Evolutionary conservation across 768 basidiomycete species (phyloP).

Genomic region (Pleurotus djamor): DNA sequence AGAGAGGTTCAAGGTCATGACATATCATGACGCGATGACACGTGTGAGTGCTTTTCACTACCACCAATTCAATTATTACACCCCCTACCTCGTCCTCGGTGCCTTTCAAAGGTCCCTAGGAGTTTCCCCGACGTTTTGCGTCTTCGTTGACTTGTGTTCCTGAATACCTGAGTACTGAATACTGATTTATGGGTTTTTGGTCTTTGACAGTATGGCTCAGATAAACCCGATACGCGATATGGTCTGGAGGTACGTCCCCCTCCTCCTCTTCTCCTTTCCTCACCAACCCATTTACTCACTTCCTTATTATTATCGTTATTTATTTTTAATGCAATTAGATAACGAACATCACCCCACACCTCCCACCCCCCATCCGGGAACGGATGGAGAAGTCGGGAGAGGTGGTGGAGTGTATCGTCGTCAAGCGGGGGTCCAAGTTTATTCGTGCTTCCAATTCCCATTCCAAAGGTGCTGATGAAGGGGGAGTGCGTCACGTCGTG

Average conservation of each 20-base stretch:
- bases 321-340: constrained; percentile 34
- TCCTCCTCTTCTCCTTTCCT: too few species aligned
- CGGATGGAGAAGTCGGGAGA: constrained; percentile 24
- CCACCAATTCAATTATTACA: too few species aligned
- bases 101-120: too few species aligned
- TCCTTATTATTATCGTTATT: constrained; percentile 11
- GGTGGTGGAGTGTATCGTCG: constrained; percentile 44
- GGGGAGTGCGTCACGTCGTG: neutral
- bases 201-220: constrained; percentile 75
- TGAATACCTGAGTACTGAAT: too few species aligned
- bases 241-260: constrained; percentile 65
- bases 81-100: constrained; percentile 11
- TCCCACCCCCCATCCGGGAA: constrained; percentile 26
- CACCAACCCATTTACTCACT: too few species aligned
- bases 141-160: too few species aligned
- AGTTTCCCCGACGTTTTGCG: too few species aligned
- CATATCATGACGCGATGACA: constrained; percentile 89
- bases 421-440: constrained; percentile 43
- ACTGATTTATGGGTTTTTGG: constrained; percentile 16
- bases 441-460: constrained; percentile 36
- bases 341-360: constrained; percentile 36
- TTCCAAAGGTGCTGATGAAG: too few species aligned
- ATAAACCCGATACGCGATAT: constrained; percentile 93
- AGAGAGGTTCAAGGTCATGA: constrained; percentile 74
- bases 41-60: constrained; percentile 70